Conservation (phyloP, 768 basidiomycete genomes). For the Suillus discolor region DNA sequence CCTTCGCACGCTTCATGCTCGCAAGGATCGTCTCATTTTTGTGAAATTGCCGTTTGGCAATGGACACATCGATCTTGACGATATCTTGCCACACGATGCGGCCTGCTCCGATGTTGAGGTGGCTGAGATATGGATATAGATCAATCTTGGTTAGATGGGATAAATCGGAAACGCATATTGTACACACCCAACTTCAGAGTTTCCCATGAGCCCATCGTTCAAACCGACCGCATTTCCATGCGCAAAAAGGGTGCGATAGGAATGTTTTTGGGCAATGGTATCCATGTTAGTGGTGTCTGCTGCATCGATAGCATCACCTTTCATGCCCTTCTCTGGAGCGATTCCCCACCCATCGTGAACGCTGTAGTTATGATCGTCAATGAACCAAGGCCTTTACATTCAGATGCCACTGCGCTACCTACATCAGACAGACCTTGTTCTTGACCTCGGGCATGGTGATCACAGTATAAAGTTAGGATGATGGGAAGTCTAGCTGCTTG, state of each 20-base stretch:
- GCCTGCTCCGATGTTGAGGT: conserved; percentile 94
- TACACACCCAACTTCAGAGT: conserved; percentile 93
- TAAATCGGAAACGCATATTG: not conserved
- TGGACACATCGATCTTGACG: conserved; percentile 89
- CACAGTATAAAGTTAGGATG: not conserved
- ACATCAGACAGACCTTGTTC: conserved; percentile 94
- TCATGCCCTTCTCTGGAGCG: conserved; percentile 61
- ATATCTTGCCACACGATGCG: conserved; percentile 98
- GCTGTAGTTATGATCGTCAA: conserved; percentile 36
- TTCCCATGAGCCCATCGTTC: conserved; percentile 94
- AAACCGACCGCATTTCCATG: conserved; percentile 93
- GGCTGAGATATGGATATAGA: conserved; percentile 47
- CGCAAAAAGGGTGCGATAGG: conserved; percentile 72
- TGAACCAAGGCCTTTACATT: not conserved
- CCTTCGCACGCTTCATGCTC: conserved; percentile 76
- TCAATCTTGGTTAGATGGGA: not conserved
- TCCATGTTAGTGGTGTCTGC: conserved; percentile 91
- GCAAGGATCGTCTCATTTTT: conserved; percentile 73
- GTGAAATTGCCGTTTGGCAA: conserved; percentile 88
- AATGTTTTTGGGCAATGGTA: conserved; percentile 74
- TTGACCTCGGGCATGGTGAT: conserved; percentile 55
- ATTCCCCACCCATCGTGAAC: conserved; percentile 98
- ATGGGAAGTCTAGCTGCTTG: not conserved
- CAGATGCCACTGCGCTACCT: conserved; percentile 24
- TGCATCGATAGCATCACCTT: conserved; percentile 89